Percentiles rank a stretch among this genome's conserved stretches.
phyloP scores from a whole-genome alignment of 495 filamentous ascomycete genomes.

The Annulohypoxylon nitens region DNA sequence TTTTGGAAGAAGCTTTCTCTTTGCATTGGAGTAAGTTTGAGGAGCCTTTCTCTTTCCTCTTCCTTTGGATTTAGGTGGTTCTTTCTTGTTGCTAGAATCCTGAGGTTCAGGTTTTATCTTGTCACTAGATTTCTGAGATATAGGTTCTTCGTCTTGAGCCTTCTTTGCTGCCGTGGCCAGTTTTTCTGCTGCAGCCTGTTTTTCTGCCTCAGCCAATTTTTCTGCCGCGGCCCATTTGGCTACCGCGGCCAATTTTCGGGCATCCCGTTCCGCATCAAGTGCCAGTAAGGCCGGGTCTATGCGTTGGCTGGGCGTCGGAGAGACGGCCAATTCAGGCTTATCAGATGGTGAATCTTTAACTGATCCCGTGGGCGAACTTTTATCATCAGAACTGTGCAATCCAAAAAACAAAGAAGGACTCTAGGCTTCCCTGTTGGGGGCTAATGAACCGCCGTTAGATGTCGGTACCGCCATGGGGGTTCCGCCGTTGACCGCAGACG shows the following conservation, averaged over 20 bases:
- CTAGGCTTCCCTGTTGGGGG: slow-evolving; percentile 45
- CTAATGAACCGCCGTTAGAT: slow-evolving; percentile 37
- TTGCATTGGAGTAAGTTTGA: no score
- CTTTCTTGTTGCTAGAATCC: background rate
- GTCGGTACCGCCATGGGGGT: slow-evolving; percentile 25
- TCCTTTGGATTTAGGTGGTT: no score
- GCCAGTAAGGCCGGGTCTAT: background rate
- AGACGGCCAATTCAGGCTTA: background rate
- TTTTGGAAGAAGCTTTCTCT: no score
- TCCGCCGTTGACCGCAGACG: slow-evolving; percentile 42
- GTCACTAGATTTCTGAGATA: background rate
- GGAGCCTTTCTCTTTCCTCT: no score
- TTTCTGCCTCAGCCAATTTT: background rate
- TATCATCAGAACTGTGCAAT: background rate
- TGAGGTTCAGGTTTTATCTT: no score
- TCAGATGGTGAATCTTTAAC: background rate
- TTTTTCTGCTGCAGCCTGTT: no score
- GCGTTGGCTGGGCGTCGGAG: background rate
- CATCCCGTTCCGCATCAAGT: background rate
- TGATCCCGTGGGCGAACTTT: background rate
- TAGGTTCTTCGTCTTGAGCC: background rate
- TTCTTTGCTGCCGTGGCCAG: background rate
- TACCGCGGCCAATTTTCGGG: background rate
- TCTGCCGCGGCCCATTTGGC: no score
- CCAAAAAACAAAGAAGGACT: slow-evolving; percentile 20